Base-by-base conservation (phyloP, 768 basidiomycete genomes). In the Inosperma sp. region DNA sequence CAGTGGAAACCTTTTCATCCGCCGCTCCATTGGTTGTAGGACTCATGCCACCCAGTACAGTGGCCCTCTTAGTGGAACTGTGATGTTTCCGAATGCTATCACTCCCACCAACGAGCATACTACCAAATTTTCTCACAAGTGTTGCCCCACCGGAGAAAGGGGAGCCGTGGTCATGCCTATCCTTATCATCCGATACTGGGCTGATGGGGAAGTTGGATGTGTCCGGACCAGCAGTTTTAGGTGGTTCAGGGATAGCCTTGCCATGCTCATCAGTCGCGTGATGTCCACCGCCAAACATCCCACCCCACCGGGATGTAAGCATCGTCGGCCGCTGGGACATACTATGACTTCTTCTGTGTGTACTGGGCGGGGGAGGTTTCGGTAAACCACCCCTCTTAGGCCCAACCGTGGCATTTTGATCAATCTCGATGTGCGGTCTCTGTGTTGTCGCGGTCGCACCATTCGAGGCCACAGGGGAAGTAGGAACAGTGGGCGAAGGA, bases 311-410 rank as follows among this genome's bases (percentile, higher is more conserved):
- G 36, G 80, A 73, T 16, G 76, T 58, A 7, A 74, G 59, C 40
- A 67, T 68, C 39, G 69, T 71, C 39, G 87, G 89, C 16, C 88
- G 70, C 62, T 90, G 86, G 58, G 84, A 88, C 66, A 93, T 75
- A 61, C 87, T 88, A 64, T 92, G 90, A 54, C 87, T 91, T 48
- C 89, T 74, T 46, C 84, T 76, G 66, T 93, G 91, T 5, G 84
- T 87, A 25, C 84, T 83, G 4, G 83, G 85, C 7, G 86, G 81
- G 2, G 90, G 89, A 1, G 86, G 81, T 29, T 86, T 76, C 1
- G 86, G 87, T 36, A 78, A 42, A 36, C 51, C 63, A 8, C 59
- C 57, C 44, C 61, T 54, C 51, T 65, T 66, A 12, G 58, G 50
- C 26, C 45, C 45, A 47, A 47, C 21, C 17, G 55, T 47, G 35